Percentiles rank a stretch among this genome's conserved stretches.
phyloP scores from a whole-genome alignment of 176 grass and related monocot species.

The Chloris gayana region DNA sequence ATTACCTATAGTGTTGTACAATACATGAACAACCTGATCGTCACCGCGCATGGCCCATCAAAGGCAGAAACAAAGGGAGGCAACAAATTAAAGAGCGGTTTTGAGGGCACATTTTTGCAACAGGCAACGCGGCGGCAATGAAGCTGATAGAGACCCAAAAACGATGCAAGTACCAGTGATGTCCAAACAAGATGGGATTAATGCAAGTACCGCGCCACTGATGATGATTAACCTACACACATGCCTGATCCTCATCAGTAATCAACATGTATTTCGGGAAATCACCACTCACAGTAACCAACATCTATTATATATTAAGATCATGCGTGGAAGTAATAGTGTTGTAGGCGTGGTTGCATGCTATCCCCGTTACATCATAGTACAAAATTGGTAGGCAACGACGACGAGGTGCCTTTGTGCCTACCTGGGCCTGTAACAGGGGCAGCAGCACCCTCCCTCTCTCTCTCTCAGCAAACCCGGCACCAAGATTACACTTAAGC shows the following conservation, averaged over 20 bases:
- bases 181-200: neutral
- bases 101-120: too few species aligned
- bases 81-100: too few species aligned
- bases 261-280: neutral
- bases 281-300: neutral
- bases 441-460: neutral
- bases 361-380: slow-evolving; percentile 40
- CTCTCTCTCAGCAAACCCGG: neutral
- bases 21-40: too few species aligned
- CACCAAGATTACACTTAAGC: slow-evolving; percentile 45
- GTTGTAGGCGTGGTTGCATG: slow-evolving; percentile 14
- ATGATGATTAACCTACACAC: neutral
- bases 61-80: too few species aligned
- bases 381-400: slow-evolving; percentile 62
- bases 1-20: too few species aligned
- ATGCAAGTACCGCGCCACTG: neutral
- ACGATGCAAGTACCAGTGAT: neutral
- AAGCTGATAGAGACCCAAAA: neutral
- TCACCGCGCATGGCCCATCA: too few species aligned
- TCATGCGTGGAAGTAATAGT: slow-evolving; percentile 3
- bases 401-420: neutral
- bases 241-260: too few species aligned
- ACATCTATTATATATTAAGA: slow-evolving; percentile 15
- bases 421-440: slow-evolving; percentile 52
- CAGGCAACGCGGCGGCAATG: neutral